These are phyloP conservation scores for Corylus americana DNA, from an alignment of 306 rosid species.

Conservation along the genomic window DNA sequence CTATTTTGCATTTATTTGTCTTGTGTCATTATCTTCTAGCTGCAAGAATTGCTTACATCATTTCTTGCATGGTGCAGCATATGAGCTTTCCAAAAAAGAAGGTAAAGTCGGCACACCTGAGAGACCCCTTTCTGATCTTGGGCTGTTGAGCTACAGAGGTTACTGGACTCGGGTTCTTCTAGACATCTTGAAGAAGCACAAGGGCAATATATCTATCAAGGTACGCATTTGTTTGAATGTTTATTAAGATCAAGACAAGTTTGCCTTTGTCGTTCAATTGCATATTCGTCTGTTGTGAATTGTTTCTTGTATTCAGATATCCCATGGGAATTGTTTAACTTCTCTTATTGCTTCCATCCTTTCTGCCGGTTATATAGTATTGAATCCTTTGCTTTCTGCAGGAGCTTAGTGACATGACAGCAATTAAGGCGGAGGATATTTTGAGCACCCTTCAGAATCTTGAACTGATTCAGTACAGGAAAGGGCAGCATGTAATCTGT, in stretches of 20 bases:
- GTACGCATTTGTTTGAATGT: conserved; percentile 39
- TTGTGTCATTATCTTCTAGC: background rate
- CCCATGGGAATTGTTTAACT: background rate
- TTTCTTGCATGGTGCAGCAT: conserved; percentile 64
- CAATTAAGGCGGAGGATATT: conserved; percentile 95
- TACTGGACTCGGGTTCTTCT: conserved; percentile 98
- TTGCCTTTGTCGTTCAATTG: background rate
- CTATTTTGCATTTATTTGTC: background rate
- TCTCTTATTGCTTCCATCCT: background rate
- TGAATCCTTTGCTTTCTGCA: conserved; percentile 32
- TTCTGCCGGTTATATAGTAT: background rate
- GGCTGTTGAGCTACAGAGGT: conserved; percentile 95
- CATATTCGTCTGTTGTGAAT: background rate
- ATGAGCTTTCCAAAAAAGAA: conserved; percentile 98
- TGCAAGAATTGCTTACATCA: conserved; percentile 14
- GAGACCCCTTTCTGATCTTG: conserved; percentile 98
- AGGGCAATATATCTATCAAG: conserved; percentile 96
- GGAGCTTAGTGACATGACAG: conserved; percentile 99
- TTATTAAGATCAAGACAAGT: background rate
- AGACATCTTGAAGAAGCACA: conserved; percentile 91
- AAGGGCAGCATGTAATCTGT: conserved; percentile 96
- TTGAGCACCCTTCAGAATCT: conserved; percentile 81
- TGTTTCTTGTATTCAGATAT: background rate
- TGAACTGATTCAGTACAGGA: conserved; percentile 94
- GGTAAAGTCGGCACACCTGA: conserved; percentile 98